These are phyloP conservation scores for Adansonia madagascariensis DNA, from an alignment of 441 rosid species.

Conservation along the genomic window DNA sequence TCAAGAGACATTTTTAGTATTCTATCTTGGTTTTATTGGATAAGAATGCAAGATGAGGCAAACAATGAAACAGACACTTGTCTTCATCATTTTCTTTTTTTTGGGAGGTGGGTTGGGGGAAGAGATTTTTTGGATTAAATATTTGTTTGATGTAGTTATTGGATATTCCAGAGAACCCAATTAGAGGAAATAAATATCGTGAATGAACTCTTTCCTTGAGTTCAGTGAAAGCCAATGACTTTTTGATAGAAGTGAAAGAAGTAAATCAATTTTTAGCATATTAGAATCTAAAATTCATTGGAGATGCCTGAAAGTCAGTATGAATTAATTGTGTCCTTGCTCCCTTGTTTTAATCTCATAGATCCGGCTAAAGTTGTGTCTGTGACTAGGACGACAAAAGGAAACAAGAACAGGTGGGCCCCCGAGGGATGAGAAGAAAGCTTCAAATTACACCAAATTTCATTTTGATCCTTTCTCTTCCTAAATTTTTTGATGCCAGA, in stretches of 20 bases:
- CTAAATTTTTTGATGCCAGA: too few species aligned
- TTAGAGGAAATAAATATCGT: too few species aligned
- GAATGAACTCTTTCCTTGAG: too few species aligned
- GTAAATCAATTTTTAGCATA: neutral
- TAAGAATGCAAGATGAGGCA: neutral
- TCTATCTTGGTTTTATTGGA: too few species aligned
- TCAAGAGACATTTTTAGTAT: too few species aligned
- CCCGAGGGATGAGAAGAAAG: conserved; percentile 5
- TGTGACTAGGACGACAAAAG: neutral
- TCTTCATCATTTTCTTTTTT: too few species aligned
- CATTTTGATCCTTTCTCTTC: too few species aligned
- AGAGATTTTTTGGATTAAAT: too few species aligned
- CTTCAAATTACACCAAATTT: neutral
- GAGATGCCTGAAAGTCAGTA: neutral
- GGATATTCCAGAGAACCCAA: neutral
- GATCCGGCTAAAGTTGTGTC: neutral
- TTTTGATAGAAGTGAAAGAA: neutral
- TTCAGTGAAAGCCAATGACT: too few species aligned
- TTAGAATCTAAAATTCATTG: neutral
- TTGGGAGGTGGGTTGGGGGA: too few species aligned
- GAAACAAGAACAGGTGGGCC: too few species aligned
- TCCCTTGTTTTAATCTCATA: neutral
- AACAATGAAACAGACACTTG: too few species aligned
- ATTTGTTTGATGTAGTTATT: neutral
- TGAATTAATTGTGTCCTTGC: neutral